Percentiles rank a stretch among this genome's conserved stretches.
Evolutionary conservation across 352 stramenopile species (phyloP).

Genomic region (Stephanocyclus meneghinianus): DNA sequence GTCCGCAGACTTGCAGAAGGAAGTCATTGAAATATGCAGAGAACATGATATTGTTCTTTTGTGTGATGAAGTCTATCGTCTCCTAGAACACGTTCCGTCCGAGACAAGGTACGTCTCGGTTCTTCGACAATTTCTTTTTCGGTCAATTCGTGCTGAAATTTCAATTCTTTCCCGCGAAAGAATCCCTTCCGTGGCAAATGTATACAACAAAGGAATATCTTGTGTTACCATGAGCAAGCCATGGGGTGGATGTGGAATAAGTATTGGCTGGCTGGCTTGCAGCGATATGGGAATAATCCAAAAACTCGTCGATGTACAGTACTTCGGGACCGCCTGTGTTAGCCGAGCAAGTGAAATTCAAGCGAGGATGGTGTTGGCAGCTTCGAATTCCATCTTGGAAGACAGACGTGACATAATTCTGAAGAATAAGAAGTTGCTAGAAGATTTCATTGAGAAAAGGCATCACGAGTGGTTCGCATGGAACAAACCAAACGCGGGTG

Average conservation of each 20-base stretch:
- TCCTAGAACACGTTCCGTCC: constrained; percentile 68
- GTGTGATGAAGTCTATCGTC: constrained; percentile 78
- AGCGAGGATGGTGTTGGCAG: constrained; percentile 65
- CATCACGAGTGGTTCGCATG: constrained; percentile 65
- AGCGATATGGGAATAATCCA: constrained; percentile 55
- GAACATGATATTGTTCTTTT: constrained; percentile 63
- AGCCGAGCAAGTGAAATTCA: constrained; percentile 70
- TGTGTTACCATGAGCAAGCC: constrained; percentile 74
- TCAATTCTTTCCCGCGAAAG: neutral
- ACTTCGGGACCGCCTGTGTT: constrained; percentile 74
- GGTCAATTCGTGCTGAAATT: neutral
- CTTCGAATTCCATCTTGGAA: constrained; percentile 58
- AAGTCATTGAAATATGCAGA: constrained; percentile 61
- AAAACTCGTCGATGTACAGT: constrained; percentile 62
- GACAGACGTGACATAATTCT: constrained; percentile 54
- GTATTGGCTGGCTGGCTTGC: constrained; percentile 74
- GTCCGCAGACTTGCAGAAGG: constrained; percentile 37
- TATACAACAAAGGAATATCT: constrained; percentile 66
- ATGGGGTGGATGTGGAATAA: constrained; percentile 75
- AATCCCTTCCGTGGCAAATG: constrained; percentile 65
- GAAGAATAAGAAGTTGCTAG: constrained; percentile 58
- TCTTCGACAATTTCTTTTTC: neutral
- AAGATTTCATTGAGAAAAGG: constrained; percentile 59
- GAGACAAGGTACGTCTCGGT: constrained; percentile 11
- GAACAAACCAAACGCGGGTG: constrained; percentile 62